phyloP scores from a whole-genome alignment of 345 rosid species.

The Camelina laxa region DNA sequence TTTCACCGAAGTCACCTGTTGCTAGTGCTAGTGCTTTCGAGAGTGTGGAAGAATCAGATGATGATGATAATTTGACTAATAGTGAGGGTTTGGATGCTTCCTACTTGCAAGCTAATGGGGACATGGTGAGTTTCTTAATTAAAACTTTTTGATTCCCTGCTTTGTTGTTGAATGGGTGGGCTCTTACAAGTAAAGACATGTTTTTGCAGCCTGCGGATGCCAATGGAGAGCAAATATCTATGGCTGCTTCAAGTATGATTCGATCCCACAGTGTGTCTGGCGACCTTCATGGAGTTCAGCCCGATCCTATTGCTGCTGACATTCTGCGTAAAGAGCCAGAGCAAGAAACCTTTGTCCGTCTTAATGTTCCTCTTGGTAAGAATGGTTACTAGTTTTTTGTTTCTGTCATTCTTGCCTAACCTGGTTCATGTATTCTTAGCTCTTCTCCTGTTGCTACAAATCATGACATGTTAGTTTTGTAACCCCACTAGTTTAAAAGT shows the following conservation, averaged over 20 bases:
- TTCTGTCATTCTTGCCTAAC: not conserved
- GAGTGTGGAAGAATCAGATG: slow-evolving; percentile 92
- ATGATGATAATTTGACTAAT: slow-evolving; percentile 79
- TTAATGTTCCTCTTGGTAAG: slow-evolving; percentile 78
- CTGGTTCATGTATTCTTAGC: not conserved
- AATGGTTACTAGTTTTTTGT: not conserved
- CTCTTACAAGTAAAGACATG: not conserved
- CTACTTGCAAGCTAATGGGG: slow-evolving; percentile 72
- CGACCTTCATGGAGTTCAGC: slow-evolving; percentile 97
- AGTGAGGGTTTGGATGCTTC: slow-evolving; percentile 61
- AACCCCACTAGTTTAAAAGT: not conserved
- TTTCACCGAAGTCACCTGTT: slow-evolving; percentile 94
- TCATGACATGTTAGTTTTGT: not conserved
- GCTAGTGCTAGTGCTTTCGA: slow-evolving; percentile 95
- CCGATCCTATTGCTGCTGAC: slow-evolving; percentile 99
- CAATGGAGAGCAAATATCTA: slow-evolving; percentile 62
- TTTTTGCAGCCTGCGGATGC: slow-evolving; percentile 50
- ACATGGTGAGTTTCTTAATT: slow-evolving; percentile 63
- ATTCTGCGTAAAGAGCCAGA: slow-evolving; percentile 98
- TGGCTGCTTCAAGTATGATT: slow-evolving; percentile 81
- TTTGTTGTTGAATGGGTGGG: not conserved
- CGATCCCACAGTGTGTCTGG: slow-evolving; percentile 96
- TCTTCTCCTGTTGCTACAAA: slow-evolving; percentile 3
- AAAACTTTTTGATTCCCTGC: not conserved
- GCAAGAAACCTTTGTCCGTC: slow-evolving; percentile 92